Conservation (phyloP, 192 early-diverging fungal genomes). For the Kappamyces sp. region DNA sequence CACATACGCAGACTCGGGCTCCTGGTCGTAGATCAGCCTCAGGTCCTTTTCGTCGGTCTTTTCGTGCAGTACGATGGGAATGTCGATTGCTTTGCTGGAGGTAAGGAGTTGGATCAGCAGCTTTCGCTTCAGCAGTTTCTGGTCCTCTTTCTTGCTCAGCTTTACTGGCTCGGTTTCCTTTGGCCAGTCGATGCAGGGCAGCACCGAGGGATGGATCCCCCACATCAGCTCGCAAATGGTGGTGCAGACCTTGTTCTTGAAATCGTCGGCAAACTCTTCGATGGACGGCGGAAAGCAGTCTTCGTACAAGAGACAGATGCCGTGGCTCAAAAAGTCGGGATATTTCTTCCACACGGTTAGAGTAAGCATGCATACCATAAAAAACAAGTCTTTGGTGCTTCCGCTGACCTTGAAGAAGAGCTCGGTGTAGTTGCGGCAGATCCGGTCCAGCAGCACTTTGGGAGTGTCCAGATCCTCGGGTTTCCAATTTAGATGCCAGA, state of each 20-base stretch:
- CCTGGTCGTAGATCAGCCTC: no score
- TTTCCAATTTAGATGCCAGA: conserved; percentile 3
- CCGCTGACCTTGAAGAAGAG: not conserved
- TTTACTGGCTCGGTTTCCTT: no score
- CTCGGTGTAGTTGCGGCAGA: not conserved
- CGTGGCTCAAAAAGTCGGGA: not conserved
- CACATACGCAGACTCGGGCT: not conserved
- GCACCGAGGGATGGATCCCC: not conserved
- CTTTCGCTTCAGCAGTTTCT: not conserved
- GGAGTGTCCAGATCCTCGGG: not conserved
- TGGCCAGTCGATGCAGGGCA: no score
- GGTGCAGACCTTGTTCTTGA: conserved; percentile 5
- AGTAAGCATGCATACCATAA: not conserved
- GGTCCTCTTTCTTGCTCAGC: not conserved
- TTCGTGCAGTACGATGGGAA: not conserved
- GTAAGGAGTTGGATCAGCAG: not conserved
- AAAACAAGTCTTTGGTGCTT: not conserved
- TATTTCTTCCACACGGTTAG: not conserved
- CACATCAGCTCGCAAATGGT: conserved; percentile 3
- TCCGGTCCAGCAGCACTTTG: not conserved
- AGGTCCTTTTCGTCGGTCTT: not conserved
- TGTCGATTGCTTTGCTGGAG: not conserved
- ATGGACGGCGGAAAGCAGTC: not conserved
- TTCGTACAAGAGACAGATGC: no score
- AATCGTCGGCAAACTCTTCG: not conserved